Conservation (phyloP, 805 yeast genomes). For the Sugiyamaella smithiae region DNA sequence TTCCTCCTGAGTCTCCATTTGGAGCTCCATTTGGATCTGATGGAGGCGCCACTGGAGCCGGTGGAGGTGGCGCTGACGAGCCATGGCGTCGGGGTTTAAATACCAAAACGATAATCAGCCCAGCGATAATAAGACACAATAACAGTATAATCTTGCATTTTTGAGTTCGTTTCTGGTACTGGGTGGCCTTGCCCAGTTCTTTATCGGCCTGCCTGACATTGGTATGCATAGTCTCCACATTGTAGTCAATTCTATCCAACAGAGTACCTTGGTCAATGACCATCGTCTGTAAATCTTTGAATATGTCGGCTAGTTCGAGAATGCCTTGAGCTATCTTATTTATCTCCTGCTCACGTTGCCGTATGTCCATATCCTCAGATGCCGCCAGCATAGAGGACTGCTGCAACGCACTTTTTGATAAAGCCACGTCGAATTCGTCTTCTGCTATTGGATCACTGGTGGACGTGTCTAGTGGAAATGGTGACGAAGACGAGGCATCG, state of each 20-base stretch:
- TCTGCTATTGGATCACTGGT: conserved; percentile 19
- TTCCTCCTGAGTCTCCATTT: background rate
- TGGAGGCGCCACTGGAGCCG: conserved; percentile 4
- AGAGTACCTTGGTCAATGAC: conserved; percentile 95
- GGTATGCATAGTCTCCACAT: conserved; percentile 72
- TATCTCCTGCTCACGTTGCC: conserved; percentile 85
- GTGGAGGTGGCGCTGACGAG: conserved; percentile 6
- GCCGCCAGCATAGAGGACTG: conserved; percentile 30
- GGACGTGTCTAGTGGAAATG: conserved; percentile 10
- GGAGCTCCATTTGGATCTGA: conserved; percentile 9
- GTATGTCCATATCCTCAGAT: conserved; percentile 44
- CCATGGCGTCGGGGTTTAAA: conserved; percentile 43
- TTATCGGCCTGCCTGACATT: conserved; percentile 74
- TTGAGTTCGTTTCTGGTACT: conserved; percentile 82
- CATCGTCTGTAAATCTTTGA: conserved; percentile 86
- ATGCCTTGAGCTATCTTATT: conserved; percentile 91
- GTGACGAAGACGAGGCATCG: conserved; percentile 50
- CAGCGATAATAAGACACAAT: conserved; percentile 65
- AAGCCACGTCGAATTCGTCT: conserved; percentile 32
- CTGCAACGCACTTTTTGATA: conserved; percentile 37
- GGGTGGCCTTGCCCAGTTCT: conserved; percentile 71
- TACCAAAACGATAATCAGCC: conserved; percentile 65
- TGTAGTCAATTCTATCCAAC: conserved; percentile 90
- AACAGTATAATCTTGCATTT: conserved; percentile 86
- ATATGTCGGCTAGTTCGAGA: conserved; percentile 86